Base-by-base conservation (phyloP, 164 flowering plant genomes). In the Magnolia officinalis region DNA sequence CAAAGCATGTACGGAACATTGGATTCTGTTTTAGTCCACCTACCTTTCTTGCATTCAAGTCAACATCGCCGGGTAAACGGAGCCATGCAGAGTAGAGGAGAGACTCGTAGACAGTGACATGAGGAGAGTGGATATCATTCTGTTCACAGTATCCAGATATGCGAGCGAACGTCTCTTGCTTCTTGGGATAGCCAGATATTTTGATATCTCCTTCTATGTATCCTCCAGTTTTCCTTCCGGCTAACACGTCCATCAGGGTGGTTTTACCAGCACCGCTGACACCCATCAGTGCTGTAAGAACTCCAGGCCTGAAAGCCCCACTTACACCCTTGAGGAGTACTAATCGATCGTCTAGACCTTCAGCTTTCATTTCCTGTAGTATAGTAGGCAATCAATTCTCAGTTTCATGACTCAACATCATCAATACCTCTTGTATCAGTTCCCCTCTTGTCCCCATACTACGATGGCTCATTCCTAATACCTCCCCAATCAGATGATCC, bases 241-340 rank as follows among this genome's bases (percentile, higher is more conserved):
- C 61, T 55, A 90, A 78, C 26, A 90, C 93, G 77, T 90, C 93
- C 89, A 90, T 86, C 67, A 90, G 75, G 20, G 93, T 90, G 5
- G 93, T 90, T 76, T 90, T 90, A 26, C 93, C 93, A 63, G 93
- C 93, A 66, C 93, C 93, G 58, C 91, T 90, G 21, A 87, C 91
- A 37, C 93, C 93, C 93, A 90, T 90, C 6, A 90, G 77, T 70
- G 93, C 91, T 29, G 93, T 90, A 19, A 90, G 87, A 70, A 90
- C 89, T 49, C 93, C 91, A 9, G 93, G 93, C 83, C 89, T 88
- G 72, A 90, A 90, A 50, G 90, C 83, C 37, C 93, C 93, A 80
- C 88, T 90, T 21, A 90, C 87, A 13, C 86, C 87, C 81, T 84
- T 86, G 49, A 90, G 74, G 69, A 90, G 90, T 31, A 77, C 85